These are phyloP conservation scores for Friedmanniomyces simplex DNA, from an alignment of 495 filamentous ascomycete species.

Conservation along the genomic window DNA sequence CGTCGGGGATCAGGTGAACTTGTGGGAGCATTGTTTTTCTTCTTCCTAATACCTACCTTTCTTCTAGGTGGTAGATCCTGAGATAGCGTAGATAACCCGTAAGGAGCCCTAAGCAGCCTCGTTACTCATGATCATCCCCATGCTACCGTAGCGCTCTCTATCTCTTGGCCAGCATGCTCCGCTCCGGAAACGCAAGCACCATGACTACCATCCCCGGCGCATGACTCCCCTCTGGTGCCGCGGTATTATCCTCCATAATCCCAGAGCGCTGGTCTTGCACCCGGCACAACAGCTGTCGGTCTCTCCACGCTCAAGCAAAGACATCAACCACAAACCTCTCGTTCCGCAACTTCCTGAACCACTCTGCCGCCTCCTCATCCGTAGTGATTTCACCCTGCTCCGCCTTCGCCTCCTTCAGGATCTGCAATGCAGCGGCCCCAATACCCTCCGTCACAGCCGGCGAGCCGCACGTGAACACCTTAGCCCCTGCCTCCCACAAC, in stretches of 20 bases:
- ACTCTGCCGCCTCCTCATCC: constrained; percentile 4
- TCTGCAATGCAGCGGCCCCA: background rate
- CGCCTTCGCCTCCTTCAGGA: background rate
- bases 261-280: too few relatives aligned
- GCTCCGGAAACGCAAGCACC: too few relatives aligned
- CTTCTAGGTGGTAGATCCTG: background rate
- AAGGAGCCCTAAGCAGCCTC: background rate
- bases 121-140: too few relatives aligned
- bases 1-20: background rate
- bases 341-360: constrained; percentile 8
- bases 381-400: background rate
- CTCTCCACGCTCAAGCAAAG: constrained; percentile 12
- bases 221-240: too few relatives aligned
- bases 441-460: constrained; percentile 1
- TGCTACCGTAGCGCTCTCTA: too few relatives aligned
- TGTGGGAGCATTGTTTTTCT: background rate
- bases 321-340: constrained; percentile 16
- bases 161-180: too few relatives aligned
- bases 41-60: background rate
- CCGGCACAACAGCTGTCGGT: too few relatives aligned
- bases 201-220: too few relatives aligned
- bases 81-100: background rate
- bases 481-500: constrained; percentile 22
- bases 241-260: too few relatives aligned
- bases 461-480: constrained; percentile 24